phyloP scores from a whole-genome alignment of 2,329 filamentous ascomycete species.

The Diaporthe ampelina region DNA sequence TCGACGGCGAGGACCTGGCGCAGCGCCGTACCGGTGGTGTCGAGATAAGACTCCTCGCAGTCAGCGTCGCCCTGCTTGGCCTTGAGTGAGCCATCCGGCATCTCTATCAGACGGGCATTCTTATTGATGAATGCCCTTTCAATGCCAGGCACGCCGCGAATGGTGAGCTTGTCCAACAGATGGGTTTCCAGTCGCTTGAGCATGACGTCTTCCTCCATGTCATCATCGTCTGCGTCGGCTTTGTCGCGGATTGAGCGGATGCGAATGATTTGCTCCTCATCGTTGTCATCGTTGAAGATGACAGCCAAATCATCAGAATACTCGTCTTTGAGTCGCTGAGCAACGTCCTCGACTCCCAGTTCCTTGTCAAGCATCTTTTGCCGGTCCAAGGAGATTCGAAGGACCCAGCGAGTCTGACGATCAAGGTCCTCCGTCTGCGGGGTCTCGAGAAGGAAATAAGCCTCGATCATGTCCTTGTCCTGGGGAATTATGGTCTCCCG shows the following conservation, averaged over 20 bases:
- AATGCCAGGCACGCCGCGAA: constrained; percentile 91
- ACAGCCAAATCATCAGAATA: constrained; percentile 89
- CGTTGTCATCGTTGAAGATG: constrained; percentile 98
- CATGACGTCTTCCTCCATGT: constrained; percentile 89
- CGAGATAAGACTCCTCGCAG: constrained; percentile 95
- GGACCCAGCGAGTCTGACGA: constrained; percentile 92
- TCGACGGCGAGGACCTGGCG: constrained; percentile 87
- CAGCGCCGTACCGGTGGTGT: constrained; percentile 92
- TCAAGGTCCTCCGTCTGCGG: constrained; percentile 72
- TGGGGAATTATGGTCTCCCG: constrained; percentile 87
- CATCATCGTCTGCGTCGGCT: constrained; percentile 75
- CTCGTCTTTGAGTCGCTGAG: constrained; percentile 87
- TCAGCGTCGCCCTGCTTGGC: constrained; percentile 79
- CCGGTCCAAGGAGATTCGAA: constrained; percentile 92
- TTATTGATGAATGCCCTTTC: constrained; percentile 94
- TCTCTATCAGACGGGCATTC: constrained; percentile 77
- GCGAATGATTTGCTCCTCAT: constrained; percentile 93
- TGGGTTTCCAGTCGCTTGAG: constrained; percentile 93
- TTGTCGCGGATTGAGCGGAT: constrained; percentile 82
- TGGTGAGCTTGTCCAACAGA: constrained; percentile 88
- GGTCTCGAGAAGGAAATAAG: constrained; percentile 90
- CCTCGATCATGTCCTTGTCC: constrained; percentile 94
- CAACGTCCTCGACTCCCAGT: constrained; percentile 91
- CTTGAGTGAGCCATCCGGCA: constrained; percentile 79
- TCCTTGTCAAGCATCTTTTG: constrained; percentile 97